phyloP scores from a whole-genome alignment of 345 rosid genomes.

The Eucalyptus cloeziana region DNA sequence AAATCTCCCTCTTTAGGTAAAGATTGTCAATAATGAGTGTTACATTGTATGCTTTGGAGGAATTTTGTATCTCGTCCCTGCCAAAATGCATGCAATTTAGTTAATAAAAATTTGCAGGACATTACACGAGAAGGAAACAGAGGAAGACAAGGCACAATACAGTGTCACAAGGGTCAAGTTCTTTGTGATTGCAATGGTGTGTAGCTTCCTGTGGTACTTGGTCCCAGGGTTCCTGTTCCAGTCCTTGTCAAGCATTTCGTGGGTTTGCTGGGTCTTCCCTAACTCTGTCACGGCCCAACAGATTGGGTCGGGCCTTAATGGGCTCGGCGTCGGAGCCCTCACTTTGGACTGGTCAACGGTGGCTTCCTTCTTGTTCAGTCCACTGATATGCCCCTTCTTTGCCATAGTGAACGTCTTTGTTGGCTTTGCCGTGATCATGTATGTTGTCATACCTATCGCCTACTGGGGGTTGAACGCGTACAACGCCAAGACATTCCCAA shows the following conservation, averaged over 20 bases:
- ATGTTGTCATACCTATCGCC: background rate
- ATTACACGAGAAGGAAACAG: background rate
- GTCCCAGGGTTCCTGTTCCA: conserved; percentile 1
- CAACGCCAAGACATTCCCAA: background rate
- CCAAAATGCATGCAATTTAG: background rate
- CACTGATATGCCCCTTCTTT: background rate
- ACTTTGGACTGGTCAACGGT: background rate
- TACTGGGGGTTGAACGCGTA: background rate
- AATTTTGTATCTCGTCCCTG: background rate
- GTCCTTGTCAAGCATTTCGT: background rate
- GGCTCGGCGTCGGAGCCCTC: background rate
- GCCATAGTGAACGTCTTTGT: background rate
- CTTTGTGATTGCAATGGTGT: background rate
- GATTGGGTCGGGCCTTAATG: background rate
- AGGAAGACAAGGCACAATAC: background rate
- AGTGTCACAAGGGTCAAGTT: background rate
- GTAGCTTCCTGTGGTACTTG: background rate
- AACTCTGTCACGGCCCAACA: background rate
- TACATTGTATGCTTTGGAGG: background rate
- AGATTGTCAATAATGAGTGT: background rate
- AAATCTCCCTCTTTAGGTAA: conserved; percentile 4
- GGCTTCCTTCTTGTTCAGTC: conserved; percentile 1
- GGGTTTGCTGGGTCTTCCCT: background rate
- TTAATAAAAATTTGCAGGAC: background rate
- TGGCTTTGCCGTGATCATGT: background rate